Evolutionary conservation across 2,329 filamentous ascomycete genomes (phyloP), one percentile per base, ranked within the genome.

Genomic region (Neurospora sp.): DNA sequence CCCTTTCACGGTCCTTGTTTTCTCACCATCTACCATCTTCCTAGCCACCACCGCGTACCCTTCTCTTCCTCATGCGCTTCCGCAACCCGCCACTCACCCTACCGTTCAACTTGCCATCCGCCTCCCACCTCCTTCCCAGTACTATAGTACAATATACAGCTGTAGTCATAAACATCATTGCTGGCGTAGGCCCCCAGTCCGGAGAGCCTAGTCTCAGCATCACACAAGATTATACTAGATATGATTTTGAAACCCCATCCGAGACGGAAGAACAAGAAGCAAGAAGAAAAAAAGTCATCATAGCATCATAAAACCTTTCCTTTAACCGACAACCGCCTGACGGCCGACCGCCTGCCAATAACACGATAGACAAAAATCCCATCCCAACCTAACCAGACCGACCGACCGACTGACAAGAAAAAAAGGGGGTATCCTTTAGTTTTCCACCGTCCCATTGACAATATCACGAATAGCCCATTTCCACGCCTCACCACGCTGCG

Each of bases 401-500:
- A 62, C 52, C 52, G 15, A 58, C 23, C 43, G 11, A 23, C 23
- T 6, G 23, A 46, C 43, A 58, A 62, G 28, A 68, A 58, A 36
- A 68, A 68, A 68, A 28, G 33, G 38, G 40, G 42, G 43, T 58
- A 68, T 58, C 68, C 68, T 58, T 68, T 73, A 75, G 28, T 73
- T 71, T 38, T 70, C 69, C 52, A 72, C 66, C n/a, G 72, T 75
- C 66, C 73, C 72, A 62, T 68, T 75, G 73, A 90, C 82, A 74
- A 86, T 85, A 74, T 89, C 87, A 71, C 88, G 84, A 70, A 90
- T 91, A 67, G 89, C 89, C 93, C 93, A 96, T 80, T 91, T 87
- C 93, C 91, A 93, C 68, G 86, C 83, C 73, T 86, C 86, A 72
- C 88, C 84, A 70, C 85, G 82, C 39, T 82, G 80, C 68, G 85